phyloP scores from a whole-genome alignment of 805 yeast species.

The Starmerella sp. region DNA sequence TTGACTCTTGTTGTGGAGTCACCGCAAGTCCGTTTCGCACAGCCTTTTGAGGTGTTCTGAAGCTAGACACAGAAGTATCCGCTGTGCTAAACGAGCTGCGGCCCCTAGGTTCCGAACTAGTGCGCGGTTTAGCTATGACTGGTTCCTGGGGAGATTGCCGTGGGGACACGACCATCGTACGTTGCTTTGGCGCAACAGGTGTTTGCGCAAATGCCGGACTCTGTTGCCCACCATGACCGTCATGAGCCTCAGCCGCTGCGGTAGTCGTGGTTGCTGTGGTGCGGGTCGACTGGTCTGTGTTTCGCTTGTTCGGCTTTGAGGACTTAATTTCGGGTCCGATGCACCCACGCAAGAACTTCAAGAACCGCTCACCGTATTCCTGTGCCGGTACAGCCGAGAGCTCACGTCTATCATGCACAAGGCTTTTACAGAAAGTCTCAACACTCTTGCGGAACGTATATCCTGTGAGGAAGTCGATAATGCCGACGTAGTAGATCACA shows the following conservation, averaged over 20 bases:
- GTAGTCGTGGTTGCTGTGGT: background rate
- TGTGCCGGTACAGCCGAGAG: slow-evolving; percentile 83
- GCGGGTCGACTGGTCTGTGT: slow-evolving; percentile 2
- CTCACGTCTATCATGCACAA: slow-evolving; percentile 54
- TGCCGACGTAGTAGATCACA: slow-evolving; percentile 78
- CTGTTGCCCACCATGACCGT: background rate
- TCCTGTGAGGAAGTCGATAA: slow-evolving; percentile 82
- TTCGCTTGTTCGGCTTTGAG: slow-evolving; percentile 6
- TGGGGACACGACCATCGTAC: background rate
- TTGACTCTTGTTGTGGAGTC: background rate
- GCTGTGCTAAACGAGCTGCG: background rate
- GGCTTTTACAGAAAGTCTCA: slow-evolving; percentile 76
- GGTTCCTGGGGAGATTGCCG: background rate
- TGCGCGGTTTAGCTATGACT: background rate
- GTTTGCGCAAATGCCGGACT: background rate
- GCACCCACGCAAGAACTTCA: slow-evolving; percentile 44
- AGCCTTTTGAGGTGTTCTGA: background rate
- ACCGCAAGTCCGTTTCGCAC: background rate
- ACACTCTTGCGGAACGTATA: slow-evolving; percentile 48
- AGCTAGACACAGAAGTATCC: background rate
- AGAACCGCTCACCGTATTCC: slow-evolving; percentile 83
- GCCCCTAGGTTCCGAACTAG: background rate
- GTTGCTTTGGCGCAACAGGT: background rate
- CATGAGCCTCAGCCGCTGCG: background rate
- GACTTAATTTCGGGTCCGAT: slow-evolving; percentile 21